Conservation (phyloP, 2,329 filamentous ascomycete genomes). For the Botrytis byssoidea region DNA sequence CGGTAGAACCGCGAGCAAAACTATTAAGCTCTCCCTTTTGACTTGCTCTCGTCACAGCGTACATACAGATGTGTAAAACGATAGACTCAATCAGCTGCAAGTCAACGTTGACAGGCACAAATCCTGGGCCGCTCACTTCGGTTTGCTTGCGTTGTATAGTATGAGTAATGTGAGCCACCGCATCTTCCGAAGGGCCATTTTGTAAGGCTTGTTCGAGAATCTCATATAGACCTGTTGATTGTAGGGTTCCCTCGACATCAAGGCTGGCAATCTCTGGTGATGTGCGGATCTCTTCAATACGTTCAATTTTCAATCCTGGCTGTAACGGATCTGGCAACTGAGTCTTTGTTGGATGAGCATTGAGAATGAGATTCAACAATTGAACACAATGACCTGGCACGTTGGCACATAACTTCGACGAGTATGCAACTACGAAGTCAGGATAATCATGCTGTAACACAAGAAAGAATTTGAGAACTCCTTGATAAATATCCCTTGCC, state of each 20-base stretch:
- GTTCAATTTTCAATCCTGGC: conserved; percentile 71
- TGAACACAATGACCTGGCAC: conserved; percentile 84
- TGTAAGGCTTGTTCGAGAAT: conserved; percentile 59
- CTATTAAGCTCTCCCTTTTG: conserved; percentile 56
- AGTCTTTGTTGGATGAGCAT: conserved; percentile 69
- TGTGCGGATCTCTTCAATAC: conserved; percentile 70
- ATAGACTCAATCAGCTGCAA: conserved; percentile 73
- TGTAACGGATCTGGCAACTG: conserved; percentile 75
- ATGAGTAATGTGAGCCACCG: conserved; percentile 73
- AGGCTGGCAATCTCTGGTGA: conserved; percentile 64
- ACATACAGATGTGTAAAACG: conserved; percentile 76
- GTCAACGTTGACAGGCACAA: conserved; percentile 67
- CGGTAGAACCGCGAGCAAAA: conserved; percentile 64
- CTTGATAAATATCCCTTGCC: conserved; percentile 81
- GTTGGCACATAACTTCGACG: conserved; percentile 75
- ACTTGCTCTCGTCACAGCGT: conserved; percentile 61
- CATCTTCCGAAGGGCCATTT: conserved; percentile 65
- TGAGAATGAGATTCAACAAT: conserved; percentile 82
- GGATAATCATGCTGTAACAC: conserved; percentile 92
- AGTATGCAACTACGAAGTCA: conserved; percentile 86
- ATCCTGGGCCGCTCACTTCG: conserved; percentile 63
- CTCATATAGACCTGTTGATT: conserved; percentile 54
- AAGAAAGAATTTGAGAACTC: conserved; percentile 76
- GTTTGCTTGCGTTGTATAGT: conserved; percentile 61
- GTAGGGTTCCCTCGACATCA: conserved; percentile 54